Percentiles rank a stretch among this genome's conserved stretches.
These are phyloP conservation scores for Lachnellula cervina DNA, from an alignment of 2,329 filamentous ascomycete genomes.

Conservation along the genomic window DNA sequence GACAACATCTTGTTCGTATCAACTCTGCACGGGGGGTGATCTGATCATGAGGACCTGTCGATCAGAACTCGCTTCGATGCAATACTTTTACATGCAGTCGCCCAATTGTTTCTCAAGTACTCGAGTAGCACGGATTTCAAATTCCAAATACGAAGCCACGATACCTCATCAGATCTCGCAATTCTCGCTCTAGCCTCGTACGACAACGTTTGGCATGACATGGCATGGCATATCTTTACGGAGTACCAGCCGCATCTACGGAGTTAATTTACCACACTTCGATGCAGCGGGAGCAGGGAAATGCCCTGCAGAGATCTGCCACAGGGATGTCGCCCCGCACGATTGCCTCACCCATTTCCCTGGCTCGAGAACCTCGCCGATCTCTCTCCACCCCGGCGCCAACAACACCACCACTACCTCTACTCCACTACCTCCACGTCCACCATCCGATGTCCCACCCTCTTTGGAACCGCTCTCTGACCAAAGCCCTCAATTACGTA, in stretches of 20 bases:
- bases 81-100: neutral
- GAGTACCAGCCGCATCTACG: no score
- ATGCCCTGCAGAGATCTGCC: constrained; percentile 18
- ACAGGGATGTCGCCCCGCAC: constrained; percentile 10
- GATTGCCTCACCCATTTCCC: neutral
- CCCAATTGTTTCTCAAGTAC: constrained; percentile 1
- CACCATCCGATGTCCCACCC: neutral
- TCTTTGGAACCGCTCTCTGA: neutral
- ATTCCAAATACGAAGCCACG: constrained; percentile 5
- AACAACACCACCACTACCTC: no score
- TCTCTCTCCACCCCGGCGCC: neutral
- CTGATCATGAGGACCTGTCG: neutral
- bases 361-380: neutral
- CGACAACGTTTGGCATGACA: neutral
- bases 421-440: neutral
- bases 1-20: constrained; percentile 96
- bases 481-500: constrained; percentile 1
- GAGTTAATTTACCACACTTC: neutral
- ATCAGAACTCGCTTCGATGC: neutral
- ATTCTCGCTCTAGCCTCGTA: no score
- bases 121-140: constrained; percentile 5
- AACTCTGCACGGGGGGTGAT: constrained; percentile 85
- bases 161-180: constrained; percentile 11
- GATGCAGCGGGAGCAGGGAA: constrained; percentile 3
- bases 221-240: no score